Evolutionary conservation across 768 basidiomycete species (phyloP), one percentile per base, ranked within the genome.

Genomic region (Mycena albidolilacea): DNA sequence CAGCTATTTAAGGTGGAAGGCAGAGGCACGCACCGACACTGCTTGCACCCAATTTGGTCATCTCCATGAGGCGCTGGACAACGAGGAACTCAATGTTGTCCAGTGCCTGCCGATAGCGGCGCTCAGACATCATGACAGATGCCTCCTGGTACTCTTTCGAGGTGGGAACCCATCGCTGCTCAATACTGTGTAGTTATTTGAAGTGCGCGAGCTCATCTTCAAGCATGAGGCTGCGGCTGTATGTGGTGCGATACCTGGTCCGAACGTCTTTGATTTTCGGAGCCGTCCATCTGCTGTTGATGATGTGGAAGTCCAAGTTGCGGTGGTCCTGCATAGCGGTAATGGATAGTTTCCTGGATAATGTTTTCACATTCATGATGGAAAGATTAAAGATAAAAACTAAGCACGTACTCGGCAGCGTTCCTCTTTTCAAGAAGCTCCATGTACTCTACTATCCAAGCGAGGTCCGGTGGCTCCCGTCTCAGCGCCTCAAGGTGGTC

Each of bases 361-460:
- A 23, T 23, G 23, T 23, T 23, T 23, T 23, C 23, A 23, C 23
- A 23, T 23, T 23, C 23, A 23, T 23, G 23, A 23, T 23, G 23
- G 23, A 23, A 23, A 23, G 23, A 23, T 23, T 23, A 2, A 23
- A 23, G 23, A 23, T 23, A 23, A 23, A 23, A 23, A 23, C 23
- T 23, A 23, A 61, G 5, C 10, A 69, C 69, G 3, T 14, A 58
- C 69, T 43, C 12, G 1, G 61, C 41, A 21, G 48, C 23, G 1
- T 39, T 1, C 6, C 15, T 11, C 37, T 69, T 69, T 30, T 11
- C 5, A 12, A 70, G 41, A 5, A 70, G 69, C 60, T 70, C 61
- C 50, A 70, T 62, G n/a, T 70, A 70, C 5, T 70, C 69, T 5
- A 66, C 52, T 4, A 21, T 66, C n/a, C 17, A 15, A 2, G 9